Conservation (phyloP, 768 basidiomycete genomes). For the Sistotremastrum niveocremeum region DNA sequence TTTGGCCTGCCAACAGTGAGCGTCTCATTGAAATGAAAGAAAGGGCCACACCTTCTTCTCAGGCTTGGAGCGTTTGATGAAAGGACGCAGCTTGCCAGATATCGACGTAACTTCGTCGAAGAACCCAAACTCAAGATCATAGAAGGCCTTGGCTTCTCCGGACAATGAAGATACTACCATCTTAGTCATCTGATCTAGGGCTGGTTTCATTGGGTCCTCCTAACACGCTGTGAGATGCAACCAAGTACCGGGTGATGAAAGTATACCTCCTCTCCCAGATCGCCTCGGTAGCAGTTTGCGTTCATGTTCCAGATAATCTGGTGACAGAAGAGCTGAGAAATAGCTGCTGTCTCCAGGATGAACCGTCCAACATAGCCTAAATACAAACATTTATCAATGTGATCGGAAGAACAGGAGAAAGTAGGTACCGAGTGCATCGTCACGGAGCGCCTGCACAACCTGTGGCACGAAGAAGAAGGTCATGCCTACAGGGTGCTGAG, state of each 20-base stretch:
- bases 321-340: conserved; percentile 95
- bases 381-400: not conserved
- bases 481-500: conserved; percentile 85
- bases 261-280: conserved; percentile 68
- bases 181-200: conserved; percentile 77
- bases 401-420: not conserved
- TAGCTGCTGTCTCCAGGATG: conserved; percentile 94
- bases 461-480: conserved; percentile 99
- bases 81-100: conserved; percentile 93
- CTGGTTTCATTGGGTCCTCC: conserved; percentile 94
- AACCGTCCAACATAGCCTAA: conserved; percentile 88
- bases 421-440: conserved; percentile 68
- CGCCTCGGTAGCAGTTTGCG: conserved; percentile 92
- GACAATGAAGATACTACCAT: conserved; percentile 75
- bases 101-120: conserved; percentile 96
- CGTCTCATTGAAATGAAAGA: not conserved
- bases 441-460: conserved; percentile 89
- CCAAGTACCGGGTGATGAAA: not conserved
- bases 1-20: conserved; percentile 51
- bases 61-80: conserved; percentile 84
- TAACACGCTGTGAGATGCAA: conserved; percentile 16
- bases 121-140: conserved; percentile 89
- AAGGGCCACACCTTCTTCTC: conserved; percentile 73
- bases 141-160: conserved; percentile 78
- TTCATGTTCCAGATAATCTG: conserved; percentile 99